Base-by-base conservation (phyloP, 2,329 filamentous ascomycete genomes). In the Rasamsonia emersonii region DNA sequence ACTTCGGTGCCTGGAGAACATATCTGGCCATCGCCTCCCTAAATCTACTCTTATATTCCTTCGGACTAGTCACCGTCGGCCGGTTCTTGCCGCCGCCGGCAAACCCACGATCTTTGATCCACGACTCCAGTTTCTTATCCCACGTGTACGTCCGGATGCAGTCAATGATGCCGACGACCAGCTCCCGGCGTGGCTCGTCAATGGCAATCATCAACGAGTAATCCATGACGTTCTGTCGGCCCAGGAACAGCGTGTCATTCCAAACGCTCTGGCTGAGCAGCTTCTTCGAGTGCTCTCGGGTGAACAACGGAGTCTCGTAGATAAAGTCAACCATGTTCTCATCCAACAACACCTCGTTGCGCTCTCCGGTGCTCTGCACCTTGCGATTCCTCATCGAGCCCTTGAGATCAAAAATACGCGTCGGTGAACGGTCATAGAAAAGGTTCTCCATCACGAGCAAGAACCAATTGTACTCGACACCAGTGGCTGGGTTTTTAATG, bases 311-410 rank as follows among this genome's bases (percentile, higher is more conserved):
- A 2, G 85, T 93, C 55, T 98, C 91, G 49, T 94, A 98, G 42
- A 98, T 96, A 55, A 93, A 96, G 56, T 98, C 93, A 7, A 98
- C 91, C 73, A 98, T 91, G 60, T 98, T 98, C 54, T 98, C 93
- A 51, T 98, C 91, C 1, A 98, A 71, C 3, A 98, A 73, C 3
- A 98, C 91, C 59, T 98, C 91, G 45, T 96, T 91, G 43, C 89
- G 83, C 60, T 96, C 86, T 32, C 91, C 93, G 0, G 91, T 98
- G 17, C 82, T 86, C 53, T 96, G 81, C 27, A 96, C 94, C 56
- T 94, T 95, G 50, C 91, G 85, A 61, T 98, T 98, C 28, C 91
- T 80, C 91, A 98, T 98, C 6, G 86, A 94, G 2, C 91, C 91
- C 56, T 98, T 98, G 39, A 98, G 75, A 53, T 98, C 91, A 53